Base-by-base conservation (phyloP, 2,329 filamentous ascomycete species). In the Neofusicoccum sp. region DNA sequence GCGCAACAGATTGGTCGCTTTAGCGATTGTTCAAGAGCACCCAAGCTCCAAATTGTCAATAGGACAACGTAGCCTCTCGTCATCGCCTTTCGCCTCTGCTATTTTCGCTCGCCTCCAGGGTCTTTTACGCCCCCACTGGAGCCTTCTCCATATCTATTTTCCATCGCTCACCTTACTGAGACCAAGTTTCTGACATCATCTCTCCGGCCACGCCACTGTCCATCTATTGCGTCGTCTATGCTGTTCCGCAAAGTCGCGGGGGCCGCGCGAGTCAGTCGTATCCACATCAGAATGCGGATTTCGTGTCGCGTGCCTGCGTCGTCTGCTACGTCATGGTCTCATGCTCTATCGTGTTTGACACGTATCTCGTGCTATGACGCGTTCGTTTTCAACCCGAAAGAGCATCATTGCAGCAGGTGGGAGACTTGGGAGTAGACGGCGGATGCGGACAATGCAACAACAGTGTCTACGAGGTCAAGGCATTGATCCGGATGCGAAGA, bases 21-120 rank as follows among this genome's bases (percentile, higher is more conserved):
- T 31, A 38, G 14, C 51, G 36, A 54, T 28, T 28, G 51, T 56
- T 56, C 51, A 26, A 43, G 51, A 56, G 43, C 51, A 31, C 36
- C 9, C 4, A 33, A 33, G 12, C 40, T 38, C 14, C 24, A 33
- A 24, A 6, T 14, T 11, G 31, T 16, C 20, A 40, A 31, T 8
- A 56, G 34, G 49, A 43, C 51, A 56, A 28, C 51, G 51, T 28
- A 56, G 38, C 51, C 34, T 43, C 24, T 43, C 48, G 48, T 53
- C 48, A 53, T 53, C 33, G 33, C 24, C 14, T 56, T n/a, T 31
- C 31, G 31, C 20, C 34, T n/a, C 40, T 53, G 24, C 48, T 40
- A 53, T 53, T 53, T 53, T 53, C 38, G 51, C 28, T 7, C 12
- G 0, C 43, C 36, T 14, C 38, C 49, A 40, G 34, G 51, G 51